These are phyloP conservation scores for Suillus paluster DNA, from an alignment of 768 basidiomycete species.

Conservation along the genomic window DNA sequence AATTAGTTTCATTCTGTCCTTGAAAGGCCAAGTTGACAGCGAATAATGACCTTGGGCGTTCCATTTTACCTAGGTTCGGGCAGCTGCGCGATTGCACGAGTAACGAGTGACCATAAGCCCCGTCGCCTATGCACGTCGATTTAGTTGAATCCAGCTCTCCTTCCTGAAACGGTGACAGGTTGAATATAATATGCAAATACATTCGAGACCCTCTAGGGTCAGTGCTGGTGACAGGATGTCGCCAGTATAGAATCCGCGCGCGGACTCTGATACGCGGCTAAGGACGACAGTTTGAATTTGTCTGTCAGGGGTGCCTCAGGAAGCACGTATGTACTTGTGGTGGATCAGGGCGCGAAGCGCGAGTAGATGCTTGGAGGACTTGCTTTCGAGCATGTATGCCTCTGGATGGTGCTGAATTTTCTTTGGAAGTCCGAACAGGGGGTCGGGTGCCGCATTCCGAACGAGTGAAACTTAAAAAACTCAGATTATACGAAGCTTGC, in stretches of 20 bases:
- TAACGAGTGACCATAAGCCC: constrained; percentile 45
- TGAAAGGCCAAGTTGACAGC: constrained; percentile 51
- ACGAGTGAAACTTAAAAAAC: neutral
- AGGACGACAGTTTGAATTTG: constrained; percentile 6
- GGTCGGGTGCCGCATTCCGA: neutral
- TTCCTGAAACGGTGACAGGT: neutral
- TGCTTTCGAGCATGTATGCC: constrained; percentile 8
- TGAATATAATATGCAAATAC: constrained; percentile 44
- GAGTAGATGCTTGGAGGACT: constrained; percentile 8
- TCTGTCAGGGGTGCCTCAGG: neutral
- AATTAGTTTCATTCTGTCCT: constrained; percentile 35
- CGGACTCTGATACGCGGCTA: constrained; percentile 19
- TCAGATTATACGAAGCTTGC: neutral
- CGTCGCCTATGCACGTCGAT: constrained; percentile 40
- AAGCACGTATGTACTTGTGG: neutral
- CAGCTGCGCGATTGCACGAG: constrained; percentile 41
- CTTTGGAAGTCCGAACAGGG: constrained; percentile 12
- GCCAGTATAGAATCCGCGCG: constrained; percentile 15
- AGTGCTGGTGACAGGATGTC: constrained; percentile 33
- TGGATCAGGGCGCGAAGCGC: neutral
- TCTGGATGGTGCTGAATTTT: constrained; percentile 2
- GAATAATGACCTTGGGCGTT: constrained; percentile 41
- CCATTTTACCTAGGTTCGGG: constrained; percentile 29
- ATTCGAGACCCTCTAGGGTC: constrained; percentile 46
- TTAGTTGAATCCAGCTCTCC: constrained; percentile 3